A percentile compares a stretch with the other conserved stretches of the same genome.
Evolutionary conservation across 305 asterid species (phyloP).

Genomic region (Plantago coronopus): DNA sequence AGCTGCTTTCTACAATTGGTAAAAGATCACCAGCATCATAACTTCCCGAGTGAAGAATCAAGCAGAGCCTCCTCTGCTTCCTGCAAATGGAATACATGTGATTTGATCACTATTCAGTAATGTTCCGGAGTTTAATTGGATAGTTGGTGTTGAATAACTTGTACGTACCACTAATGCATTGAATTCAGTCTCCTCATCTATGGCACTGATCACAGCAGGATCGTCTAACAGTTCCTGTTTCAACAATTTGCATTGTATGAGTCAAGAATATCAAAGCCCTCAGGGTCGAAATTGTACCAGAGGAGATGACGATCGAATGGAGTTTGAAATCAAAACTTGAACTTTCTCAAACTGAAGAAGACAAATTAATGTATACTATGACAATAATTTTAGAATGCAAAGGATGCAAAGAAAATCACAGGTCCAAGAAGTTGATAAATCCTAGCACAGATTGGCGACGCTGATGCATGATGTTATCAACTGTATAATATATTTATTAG

Average conservation of each 20-base stretch:
- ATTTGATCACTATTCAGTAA: constrained; percentile 17
- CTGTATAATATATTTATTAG: too few relatives aligned
- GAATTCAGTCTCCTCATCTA: constrained; percentile 98
- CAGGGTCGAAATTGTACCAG: background rate
- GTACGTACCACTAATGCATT: constrained; percentile 87
- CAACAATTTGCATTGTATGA: constrained; percentile 6
- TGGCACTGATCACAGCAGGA: constrained; percentile 66
- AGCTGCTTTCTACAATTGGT: constrained; percentile 17
- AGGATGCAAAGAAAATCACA: background rate
- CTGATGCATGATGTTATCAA: too few relatives aligned
- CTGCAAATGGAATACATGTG: constrained; percentile 39
- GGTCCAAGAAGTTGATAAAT: too few relatives aligned
- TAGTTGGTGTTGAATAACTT: constrained; percentile 5
- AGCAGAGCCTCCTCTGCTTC: constrained; percentile 94
- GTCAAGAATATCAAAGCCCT: background rate
- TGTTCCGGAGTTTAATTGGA: constrained; percentile 17
- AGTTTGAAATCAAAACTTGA: background rate
- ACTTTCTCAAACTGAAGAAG: background rate
- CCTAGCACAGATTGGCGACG: too few relatives aligned
- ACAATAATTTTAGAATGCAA: background rate
- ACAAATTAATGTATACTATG: background rate
- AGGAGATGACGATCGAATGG: background rate
- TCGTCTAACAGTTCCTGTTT: constrained; percentile 88
- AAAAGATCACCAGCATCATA: constrained; percentile 29
- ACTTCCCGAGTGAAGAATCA: constrained; percentile 71